These are phyloP conservation scores for Naganishia sp. DNA, from an alignment of 1,284 basidiomycete genomes.

Conservation along the genomic window DNA sequence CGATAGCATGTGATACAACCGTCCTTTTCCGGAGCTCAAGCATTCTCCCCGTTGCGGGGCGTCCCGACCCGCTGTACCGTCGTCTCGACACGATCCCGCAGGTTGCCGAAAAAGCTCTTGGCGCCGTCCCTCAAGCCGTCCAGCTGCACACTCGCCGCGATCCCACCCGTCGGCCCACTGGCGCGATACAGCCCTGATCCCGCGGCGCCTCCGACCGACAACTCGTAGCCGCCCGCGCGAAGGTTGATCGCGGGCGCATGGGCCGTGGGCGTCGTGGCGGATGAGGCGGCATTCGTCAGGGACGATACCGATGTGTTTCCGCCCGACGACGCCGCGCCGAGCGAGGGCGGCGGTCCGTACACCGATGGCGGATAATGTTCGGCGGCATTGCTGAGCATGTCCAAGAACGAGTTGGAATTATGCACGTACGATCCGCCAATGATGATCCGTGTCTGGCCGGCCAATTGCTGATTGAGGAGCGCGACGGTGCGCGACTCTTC, in stretches of 20 bases:
- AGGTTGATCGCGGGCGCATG: slow-evolving; percentile 63
- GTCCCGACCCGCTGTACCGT: slow-evolving; percentile 66
- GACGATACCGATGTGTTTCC: slow-evolving; percentile 62
- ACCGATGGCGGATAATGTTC: slow-evolving; percentile 51
- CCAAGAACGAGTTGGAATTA: slow-evolving; percentile 75
- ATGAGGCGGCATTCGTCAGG: slow-evolving; percentile 56
- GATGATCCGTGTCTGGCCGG: slow-evolving; percentile 66
- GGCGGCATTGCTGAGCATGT: slow-evolving; percentile 51
- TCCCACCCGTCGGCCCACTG: slow-evolving; percentile 64
- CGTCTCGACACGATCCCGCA: slow-evolving; percentile 86
- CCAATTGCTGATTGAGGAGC: slow-evolving; percentile 76
- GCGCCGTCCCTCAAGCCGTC: slow-evolving; percentile 64
- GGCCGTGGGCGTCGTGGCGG: slow-evolving; percentile 29
- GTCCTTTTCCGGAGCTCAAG: neutral
- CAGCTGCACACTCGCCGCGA: slow-evolving; percentile 69
- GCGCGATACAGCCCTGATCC: slow-evolving; percentile 80
- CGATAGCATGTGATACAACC: neutral
- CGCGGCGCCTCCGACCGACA: slow-evolving; percentile 80
- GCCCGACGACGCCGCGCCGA: slow-evolving; percentile 11
- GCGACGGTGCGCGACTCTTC: slow-evolving; percentile 84
- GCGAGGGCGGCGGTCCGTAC: slow-evolving; percentile 43
- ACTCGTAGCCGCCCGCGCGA: slow-evolving; percentile 84
- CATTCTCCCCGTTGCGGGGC: slow-evolving; percentile 34
- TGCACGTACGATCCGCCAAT: slow-evolving; percentile 90
- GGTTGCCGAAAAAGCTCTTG: slow-evolving; percentile 78